phyloP scores from a whole-genome alignment of 2,329 filamentous ascomycete genomes.

The Colletotrichum eleusines region DNA sequence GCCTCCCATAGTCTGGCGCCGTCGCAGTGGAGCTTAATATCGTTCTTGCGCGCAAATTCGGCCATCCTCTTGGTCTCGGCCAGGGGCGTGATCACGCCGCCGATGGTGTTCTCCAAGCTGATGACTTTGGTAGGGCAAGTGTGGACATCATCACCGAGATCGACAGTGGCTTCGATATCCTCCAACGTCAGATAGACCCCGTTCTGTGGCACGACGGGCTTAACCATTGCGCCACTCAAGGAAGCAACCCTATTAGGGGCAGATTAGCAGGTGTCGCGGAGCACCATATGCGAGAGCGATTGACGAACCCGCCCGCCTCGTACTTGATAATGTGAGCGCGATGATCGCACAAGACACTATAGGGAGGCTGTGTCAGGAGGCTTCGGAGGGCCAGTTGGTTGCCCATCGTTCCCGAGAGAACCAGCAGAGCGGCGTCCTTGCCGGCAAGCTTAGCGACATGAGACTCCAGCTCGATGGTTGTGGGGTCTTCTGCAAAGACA shows the following conservation, averaged over 20 bases:
- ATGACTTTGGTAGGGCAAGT: constrained; percentile 85
- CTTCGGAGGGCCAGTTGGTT: constrained; percentile 88
- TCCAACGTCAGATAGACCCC: constrained; percentile 80
- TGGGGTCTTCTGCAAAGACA: constrained; percentile 83
- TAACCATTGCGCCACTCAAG: constrained; percentile 78
- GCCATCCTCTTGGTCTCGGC: constrained; percentile 77
- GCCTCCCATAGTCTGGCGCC: constrained; percentile 88
- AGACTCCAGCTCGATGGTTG: constrained; percentile 80
- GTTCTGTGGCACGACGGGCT: constrained; percentile 76
- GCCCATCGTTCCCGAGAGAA: constrained; percentile 93
- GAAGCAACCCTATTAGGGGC: constrained; percentile 70
- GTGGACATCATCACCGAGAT: constrained; percentile 79
- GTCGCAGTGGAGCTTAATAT: constrained; percentile 80
- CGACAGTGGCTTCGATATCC: constrained; percentile 76
- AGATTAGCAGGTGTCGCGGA: constrained; percentile 6
- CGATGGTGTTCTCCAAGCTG: constrained; percentile 86
- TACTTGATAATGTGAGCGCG: constrained; percentile 81
- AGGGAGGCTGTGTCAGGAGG: constrained; percentile 82
- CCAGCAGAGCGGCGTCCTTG: constrained; percentile 83
- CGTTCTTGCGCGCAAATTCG: constrained; percentile 73
- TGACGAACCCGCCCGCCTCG: constrained; percentile 69
- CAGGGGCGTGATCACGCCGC: constrained; percentile 83
- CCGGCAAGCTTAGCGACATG: constrained; percentile 79
- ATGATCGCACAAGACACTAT: constrained; percentile 83
- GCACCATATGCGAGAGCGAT: neutral